A percentile compares a stretch with the other conserved stretches of the same genome.
Conservation (phyloP, 23 red algal species). For the Gracilariopsis chorda region DNA sequence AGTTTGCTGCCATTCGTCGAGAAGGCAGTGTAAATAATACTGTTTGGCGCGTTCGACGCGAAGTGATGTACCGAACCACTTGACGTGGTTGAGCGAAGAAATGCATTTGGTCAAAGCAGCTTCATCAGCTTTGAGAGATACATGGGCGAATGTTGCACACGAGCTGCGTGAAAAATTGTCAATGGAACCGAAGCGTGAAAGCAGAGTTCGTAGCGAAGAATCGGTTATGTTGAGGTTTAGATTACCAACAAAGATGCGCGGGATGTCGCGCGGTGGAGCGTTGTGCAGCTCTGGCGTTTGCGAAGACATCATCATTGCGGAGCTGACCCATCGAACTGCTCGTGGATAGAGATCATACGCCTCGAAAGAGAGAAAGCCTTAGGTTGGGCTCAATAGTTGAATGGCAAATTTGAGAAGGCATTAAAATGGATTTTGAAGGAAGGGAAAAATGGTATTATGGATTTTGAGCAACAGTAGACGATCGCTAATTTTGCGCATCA, state of each 20-base stretch:
- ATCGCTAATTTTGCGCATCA: too few relatives aligned
- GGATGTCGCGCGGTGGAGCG: background rate
- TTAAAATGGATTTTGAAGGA: too few relatives aligned
- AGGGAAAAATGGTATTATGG: too few relatives aligned
- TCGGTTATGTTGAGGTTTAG: background rate
- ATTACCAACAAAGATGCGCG: conserved; percentile 1
- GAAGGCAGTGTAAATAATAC: conserved; percentile 5
- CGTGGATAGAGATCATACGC: too few relatives aligned
- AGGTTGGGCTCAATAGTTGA: too few relatives aligned
- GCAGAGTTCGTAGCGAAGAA: background rate
- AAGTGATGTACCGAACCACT: conserved; percentile 1
- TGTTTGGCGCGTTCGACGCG: background rate
- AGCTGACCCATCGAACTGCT: too few relatives aligned
- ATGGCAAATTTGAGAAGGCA: too few relatives aligned
- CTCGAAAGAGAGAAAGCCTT: too few relatives aligned
- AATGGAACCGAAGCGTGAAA: conserved; percentile 2
- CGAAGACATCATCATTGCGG: background rate
- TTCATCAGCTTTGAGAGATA: background rate
- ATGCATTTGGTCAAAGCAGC: background rate
- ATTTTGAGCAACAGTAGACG: too few relatives aligned
- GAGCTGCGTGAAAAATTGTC: background rate
- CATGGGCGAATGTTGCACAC: background rate
- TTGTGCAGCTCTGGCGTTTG: background rate
- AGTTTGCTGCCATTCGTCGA: background rate
- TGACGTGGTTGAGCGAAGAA: background rate